A percentile compares a stretch with the other conserved stretches of the same genome.
Conservation (phyloP, 169 alveolate genomes). For the Eimeria brunetti region DNA sequence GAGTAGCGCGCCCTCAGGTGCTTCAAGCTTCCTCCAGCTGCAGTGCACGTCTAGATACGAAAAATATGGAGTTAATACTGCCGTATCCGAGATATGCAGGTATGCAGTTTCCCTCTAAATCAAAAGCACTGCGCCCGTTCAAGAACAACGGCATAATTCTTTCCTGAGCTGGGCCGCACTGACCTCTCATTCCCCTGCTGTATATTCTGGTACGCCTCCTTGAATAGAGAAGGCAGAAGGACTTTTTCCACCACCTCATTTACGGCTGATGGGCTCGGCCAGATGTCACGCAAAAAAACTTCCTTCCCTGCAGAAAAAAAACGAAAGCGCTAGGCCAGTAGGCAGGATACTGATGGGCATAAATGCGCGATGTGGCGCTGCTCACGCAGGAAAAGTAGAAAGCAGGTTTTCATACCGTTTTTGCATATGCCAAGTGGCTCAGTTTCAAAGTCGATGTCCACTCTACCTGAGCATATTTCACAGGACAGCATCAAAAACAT, state of each 20-base stretch:
- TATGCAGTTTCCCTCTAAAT: neutral
- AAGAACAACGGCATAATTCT: neutral
- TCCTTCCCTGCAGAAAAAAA: slow-evolving; percentile 88
- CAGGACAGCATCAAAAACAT: neutral
- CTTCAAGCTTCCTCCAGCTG: slow-evolving; percentile 93
- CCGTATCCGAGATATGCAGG: neutral
- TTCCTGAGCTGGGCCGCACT: neutral
- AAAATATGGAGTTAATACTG: neutral
- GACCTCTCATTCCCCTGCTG: slow-evolving; percentile 92
- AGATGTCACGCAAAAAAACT: slow-evolving; percentile 94
- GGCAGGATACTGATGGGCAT: neutral
- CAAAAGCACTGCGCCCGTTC: neutral
- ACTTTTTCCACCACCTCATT: slow-evolving; percentile 86
- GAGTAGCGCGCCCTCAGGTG: slow-evolving; percentile 92
- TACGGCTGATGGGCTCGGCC: slow-evolving; percentile 95
- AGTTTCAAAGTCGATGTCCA: slow-evolving; percentile 93
- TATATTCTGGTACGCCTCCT: slow-evolving; percentile 93
- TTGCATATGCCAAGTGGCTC: slow-evolving; percentile 93
- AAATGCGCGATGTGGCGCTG: too few relatives aligned
- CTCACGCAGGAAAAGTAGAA: neutral
- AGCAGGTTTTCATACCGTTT: slow-evolving; percentile 32
- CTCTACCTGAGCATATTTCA: slow-evolving; percentile 61
- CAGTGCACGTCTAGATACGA: neutral
- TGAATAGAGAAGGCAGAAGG: slow-evolving; percentile 95
- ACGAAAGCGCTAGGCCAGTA: neutral